Evolutionary conservation across 108 stramenopile species (phyloP).

Genomic region (Pseudonitzschia multiseries): DNA sequence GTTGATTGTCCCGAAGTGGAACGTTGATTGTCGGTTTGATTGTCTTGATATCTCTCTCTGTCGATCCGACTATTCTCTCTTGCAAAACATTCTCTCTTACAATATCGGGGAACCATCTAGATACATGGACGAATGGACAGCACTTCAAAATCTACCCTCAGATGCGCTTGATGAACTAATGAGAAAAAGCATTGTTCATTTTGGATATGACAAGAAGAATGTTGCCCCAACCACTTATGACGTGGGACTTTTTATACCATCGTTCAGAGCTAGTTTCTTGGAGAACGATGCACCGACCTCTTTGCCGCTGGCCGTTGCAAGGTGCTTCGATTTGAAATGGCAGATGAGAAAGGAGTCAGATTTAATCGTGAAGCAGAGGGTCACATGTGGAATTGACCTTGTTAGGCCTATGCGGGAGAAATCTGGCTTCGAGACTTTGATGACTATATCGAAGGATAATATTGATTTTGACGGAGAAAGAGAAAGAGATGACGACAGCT

Average conservation of each 20-base stretch:
- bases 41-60: constrained; percentile 36
- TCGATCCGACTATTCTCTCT: constrained; percentile 57
- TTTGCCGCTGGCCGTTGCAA: constrained; percentile 28
- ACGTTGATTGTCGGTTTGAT: constrained; percentile 50
- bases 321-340: constrained; percentile 44
- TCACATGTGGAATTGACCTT: constrained; percentile 39
- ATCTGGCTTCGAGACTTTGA: constrained; percentile 20
- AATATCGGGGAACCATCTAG: constrained; percentile 74
- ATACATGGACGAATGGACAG: constrained; percentile 61
- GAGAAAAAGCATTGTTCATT: constrained; percentile 53
- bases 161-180: constrained; percentile 33
- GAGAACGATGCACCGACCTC: constrained; percentile 2
- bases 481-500: constrained; percentile 11
- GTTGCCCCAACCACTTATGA: constrained; percentile 68
- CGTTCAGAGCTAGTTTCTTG: constrained; percentile 26
- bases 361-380: constrained; percentile 34
- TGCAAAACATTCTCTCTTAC: constrained; percentile 55
- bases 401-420: constrained; percentile 5
- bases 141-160: constrained; percentile 44
- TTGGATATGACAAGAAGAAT: constrained; percentile 80
- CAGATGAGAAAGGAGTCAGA: constrained; percentile 45
- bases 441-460: constrained; percentile 37
- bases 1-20: constrained; percentile 65
- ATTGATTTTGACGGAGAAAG: constrained; percentile 14
- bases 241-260: constrained; percentile 29